Base-by-base conservation (phyloP, 441 rosid species). In the Pelargonium myrrhifolium region DNA sequence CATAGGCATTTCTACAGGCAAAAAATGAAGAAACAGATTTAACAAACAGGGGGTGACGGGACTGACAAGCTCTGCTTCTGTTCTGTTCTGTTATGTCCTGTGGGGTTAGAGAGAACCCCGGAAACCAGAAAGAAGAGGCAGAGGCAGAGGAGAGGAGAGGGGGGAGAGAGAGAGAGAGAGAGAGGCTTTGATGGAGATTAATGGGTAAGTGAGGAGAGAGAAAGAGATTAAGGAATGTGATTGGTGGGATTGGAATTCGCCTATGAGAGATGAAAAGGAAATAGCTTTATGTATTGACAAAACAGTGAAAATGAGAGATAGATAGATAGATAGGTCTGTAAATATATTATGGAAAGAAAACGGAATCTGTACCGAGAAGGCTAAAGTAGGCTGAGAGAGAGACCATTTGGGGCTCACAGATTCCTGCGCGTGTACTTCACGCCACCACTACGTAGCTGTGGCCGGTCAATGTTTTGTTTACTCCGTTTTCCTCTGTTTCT, bases 1-100 rank as follows among this genome's bases (percentile, higher is more conserved):
- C 6, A 91, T 83, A 24, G 79, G 81, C 96, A 93, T 94, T 42
- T 68, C 75, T 17, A 17, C 64, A 1, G 31, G 62, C 11, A 10
- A 51, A 53, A 15, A 60, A 20, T 31, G 56, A 17, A 45, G n/a
- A 12, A 0, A 10, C n/a, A 5, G 14, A n/a, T 12, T 45, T 12
- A 11, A 45, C 53, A 12, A 45, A 45, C 53, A 1, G 15, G 17
- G 2, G 1, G 15, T 11, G n/a, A n/a, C n/a, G n/a, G n/a, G n/a
- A n/a, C n/a, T 45, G 26, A 24, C 26, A 24, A 2, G 26, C 26
- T 24, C 26, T 24, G 26, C 26, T 24, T 24, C 26, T 24, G 26
- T 2, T 24, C 26, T 24, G 26, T 71, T 31, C 22, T 5, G 8
- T 51, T n/a, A n/a, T n/a, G n/a, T n/a, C n/a, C n/a, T n/a, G n/a